Evolutionary conservation across 2,329 filamentous ascomycete genomes (phyloP), one percentile per base, ranked within the genome.

Genomic region (Fusarium virguliforme): DNA sequence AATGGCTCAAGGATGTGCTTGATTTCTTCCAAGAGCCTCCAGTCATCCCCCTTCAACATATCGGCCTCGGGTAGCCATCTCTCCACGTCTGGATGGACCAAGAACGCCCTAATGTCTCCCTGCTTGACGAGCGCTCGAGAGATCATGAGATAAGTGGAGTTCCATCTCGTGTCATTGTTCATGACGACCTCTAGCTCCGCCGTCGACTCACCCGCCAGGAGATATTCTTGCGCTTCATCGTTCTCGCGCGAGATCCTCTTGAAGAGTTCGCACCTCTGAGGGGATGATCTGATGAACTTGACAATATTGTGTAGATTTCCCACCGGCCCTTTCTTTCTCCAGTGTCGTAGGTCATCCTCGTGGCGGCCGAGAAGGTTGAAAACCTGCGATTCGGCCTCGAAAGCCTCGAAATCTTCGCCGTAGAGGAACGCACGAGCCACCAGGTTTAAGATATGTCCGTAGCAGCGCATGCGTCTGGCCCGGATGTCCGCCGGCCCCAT

Each of bases 81-180:
- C 56, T 59, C 56, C 12, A 58, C 40, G 0, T 58, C 55, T 12
- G 40, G 40, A 37, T 58, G 18, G 1, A 58, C 55, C 15, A 58
- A 38, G 41, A 50, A 59, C 28, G 56, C 56, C 41, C 22, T 59
- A 18, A 59, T 50, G n/a, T 59, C 56, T 38, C 41, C 56, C 18
- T 59, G 22, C 56, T 59, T 59, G 30, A 59, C 22, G 26, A 50
- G 56, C 18, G 41, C 56, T 59, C 12, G 22, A 50, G 40, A 50
- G 56, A 50, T 38, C n/a, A 59, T 59, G 9, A 59, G 41, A 6
- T 59, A 59, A 24, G 59, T 54, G 18, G 38, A 46, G 8, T 48
- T 62, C 30, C 3, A 60, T 60, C 41, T 60, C 15, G 38, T 41
- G 4, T 41, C n/a, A 5, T 41, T 41, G n/a, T 41, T 41, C n/a